Base-by-base conservation (phyloP, 129 eudicot species). In the Tagetes patula region DNA sequence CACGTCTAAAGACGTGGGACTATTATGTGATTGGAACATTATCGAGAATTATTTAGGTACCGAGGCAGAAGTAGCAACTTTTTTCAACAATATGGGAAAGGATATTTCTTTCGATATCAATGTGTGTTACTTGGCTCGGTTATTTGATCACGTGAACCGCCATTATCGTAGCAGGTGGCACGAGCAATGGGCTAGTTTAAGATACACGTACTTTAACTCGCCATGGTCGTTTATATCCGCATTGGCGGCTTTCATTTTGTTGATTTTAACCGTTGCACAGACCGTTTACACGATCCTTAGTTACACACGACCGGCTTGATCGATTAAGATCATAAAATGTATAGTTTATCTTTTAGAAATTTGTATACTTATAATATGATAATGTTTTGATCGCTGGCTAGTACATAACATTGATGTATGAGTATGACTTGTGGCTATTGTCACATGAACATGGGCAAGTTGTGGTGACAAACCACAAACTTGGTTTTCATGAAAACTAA, bases 181-280 rank as follows among this genome's bases (percentile, higher is more conserved):
- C 61, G 84, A 89, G 5, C 82, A 87, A 3, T 85, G 78, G 94
- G 98, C 98, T 3, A 82, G 94, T 53, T 85, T 92, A 20, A 79
- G 52, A 79, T 92, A 82, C 69, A 92, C 89, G 2, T 92, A 92
- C 66, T 92, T 92, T 50, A 77, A 37, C 32, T 81, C 96, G 1
- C 96, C 96, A 2, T 89, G 96, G 98, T 92, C 98, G 5, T 92
- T 92, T 36, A 75, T 92, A 49, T 87, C 95, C 3, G 94, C 89
- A 0, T 10, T 92, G 41, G 98, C 98, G 1, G 98, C 95, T 11
- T 71, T 78, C 3, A 11, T 92, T 41, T 84, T 92, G 54, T 67
- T 92, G 36, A 30, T 92, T 68, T 78, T 92, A 14, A 85, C 96
- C 5, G 49, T 92, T 2, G 76, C 85, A 39, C 98, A 92, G 71